phyloP scores from a whole-genome alignment of 73 alveolate species.

The Paramecium tetraurelia region DNA sequence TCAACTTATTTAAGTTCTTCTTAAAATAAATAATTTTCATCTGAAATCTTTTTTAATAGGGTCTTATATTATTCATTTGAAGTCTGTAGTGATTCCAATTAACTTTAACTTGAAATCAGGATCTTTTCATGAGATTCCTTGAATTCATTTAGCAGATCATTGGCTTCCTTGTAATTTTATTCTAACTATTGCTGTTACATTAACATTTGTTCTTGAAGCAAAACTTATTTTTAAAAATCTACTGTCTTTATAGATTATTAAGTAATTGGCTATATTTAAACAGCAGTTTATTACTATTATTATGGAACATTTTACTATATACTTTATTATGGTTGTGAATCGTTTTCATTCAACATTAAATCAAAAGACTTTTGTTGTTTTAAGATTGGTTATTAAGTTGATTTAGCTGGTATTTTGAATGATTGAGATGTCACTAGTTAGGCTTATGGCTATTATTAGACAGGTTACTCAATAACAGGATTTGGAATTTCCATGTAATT shows the following conservation, averaged over 20 bases:
- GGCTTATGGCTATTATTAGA: neutral
- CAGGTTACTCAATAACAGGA: neutral
- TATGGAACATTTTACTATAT: neutral
- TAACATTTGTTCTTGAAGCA: neutral
- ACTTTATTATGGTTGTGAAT: neutral
- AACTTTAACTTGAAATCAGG: neutral
- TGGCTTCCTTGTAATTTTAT: neutral
- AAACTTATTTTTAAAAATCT: neutral
- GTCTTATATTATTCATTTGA: constrained; percentile 35
- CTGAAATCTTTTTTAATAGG: neutral
- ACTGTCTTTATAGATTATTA: neutral
- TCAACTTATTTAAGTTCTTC: constrained; percentile 23
- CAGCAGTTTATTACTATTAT: neutral
- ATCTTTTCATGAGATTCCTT: constrained; percentile 13
- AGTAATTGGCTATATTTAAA: neutral
- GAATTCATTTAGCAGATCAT: neutral
- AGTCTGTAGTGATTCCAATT: neutral
- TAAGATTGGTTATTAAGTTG: neutral
- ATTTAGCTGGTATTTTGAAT: neutral
- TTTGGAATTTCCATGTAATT: neutral
- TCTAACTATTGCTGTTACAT: neutral
- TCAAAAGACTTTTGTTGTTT: neutral
- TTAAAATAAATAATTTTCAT: constrained; percentile 35
- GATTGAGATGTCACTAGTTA: neutral
- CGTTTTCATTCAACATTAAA: neutral